Evolutionary conservation across 345 rosid species (phyloP).

Genomic region (Gossypium anomalum): DNA sequence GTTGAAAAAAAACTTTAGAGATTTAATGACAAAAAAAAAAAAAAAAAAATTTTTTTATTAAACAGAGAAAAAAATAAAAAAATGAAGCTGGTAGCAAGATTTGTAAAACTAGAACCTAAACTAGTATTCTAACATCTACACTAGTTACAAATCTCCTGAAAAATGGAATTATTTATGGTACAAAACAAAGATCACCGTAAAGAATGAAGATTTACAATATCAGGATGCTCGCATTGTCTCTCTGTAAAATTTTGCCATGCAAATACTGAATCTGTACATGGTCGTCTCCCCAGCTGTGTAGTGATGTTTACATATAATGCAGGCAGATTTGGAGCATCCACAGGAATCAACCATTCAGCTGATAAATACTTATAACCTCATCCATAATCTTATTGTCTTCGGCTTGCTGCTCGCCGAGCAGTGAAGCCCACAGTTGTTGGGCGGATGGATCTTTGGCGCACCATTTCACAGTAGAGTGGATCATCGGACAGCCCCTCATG

Average conservation of each 20-base stretch:
- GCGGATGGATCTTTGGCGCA: slow-evolving; percentile 69
- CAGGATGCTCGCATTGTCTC: neutral
- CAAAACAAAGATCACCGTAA: neutral
- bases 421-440: slow-evolving; percentile 76
- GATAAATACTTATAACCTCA: neutral
- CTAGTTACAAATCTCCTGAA: neutral
- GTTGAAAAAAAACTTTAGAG: too few relatives aligned
- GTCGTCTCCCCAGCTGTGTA: neutral
- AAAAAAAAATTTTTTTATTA: too few relatives aligned
- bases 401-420: slow-evolving; percentile 47
- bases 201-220: slow-evolving; percentile 19
- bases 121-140: neutral
- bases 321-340: slow-evolving; percentile 3
- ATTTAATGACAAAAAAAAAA: too few relatives aligned
- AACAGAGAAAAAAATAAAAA: too few relatives aligned
- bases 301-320: neutral
- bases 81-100: neutral
- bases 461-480: slow-evolving; percentile 63
- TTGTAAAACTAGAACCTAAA: neutral
- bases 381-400: neutral
- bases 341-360: neutral
- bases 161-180: too few relatives aligned
- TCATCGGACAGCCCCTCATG: slow-evolving; percentile 60
- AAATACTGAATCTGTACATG: slow-evolving; percentile 11
- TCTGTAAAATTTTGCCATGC: neutral